These are phyloP conservation scores for Aspergillus texensis DNA, from an alignment of 2,329 filamentous ascomycete genomes.

Conservation along the genomic window DNA sequence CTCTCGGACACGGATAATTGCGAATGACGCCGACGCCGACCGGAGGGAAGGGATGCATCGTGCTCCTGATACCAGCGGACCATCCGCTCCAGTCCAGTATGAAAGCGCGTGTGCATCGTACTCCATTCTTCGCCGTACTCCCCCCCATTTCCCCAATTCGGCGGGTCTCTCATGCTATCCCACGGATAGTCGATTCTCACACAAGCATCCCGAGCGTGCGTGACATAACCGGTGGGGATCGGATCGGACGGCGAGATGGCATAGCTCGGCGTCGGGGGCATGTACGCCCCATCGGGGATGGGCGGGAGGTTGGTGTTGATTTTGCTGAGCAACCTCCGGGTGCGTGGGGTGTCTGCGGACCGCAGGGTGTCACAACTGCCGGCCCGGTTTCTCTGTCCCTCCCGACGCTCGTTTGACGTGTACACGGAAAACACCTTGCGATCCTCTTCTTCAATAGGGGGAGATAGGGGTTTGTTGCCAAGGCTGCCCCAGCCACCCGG, in stretches of 20 bases:
- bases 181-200: slow-evolving; percentile 89
- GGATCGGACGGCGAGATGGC: slow-evolving; percentile 77
- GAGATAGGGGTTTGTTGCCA: slow-evolving; percentile 21
- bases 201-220: slow-evolving; percentile 86
- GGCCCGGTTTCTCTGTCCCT: slow-evolving; percentile 49
- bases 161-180: slow-evolving; percentile 81
- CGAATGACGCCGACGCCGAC: slow-evolving; percentile 20
- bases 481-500: slow-evolving; percentile 58
- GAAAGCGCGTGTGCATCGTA: slow-evolving; percentile 88
- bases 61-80: slow-evolving; percentile 77
- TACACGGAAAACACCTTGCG: slow-evolving; percentile 21
- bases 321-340: slow-evolving; percentile 29
- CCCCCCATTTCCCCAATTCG: slow-evolving; percentile 86
- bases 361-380: slow-evolving; percentile 49
- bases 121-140: slow-evolving; percentile 93
- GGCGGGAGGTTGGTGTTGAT: slow-evolving; percentile 36
- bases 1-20: slow-evolving; percentile 19
- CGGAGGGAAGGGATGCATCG: slow-evolving; percentile 25
- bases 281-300: slow-evolving; percentile 57
- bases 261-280: slow-evolving; percentile 77
- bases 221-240: slow-evolving; percentile 85
- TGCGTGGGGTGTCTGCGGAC: slow-evolving; percentile 20
- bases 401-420: background rate
- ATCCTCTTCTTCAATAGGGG: slow-evolving; percentile 26
- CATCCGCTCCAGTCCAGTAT: slow-evolving; percentile 75